phyloP scores from a whole-genome alignment of 2,329 filamentous ascomycete species.

The Beauveria caledonica region DNA sequence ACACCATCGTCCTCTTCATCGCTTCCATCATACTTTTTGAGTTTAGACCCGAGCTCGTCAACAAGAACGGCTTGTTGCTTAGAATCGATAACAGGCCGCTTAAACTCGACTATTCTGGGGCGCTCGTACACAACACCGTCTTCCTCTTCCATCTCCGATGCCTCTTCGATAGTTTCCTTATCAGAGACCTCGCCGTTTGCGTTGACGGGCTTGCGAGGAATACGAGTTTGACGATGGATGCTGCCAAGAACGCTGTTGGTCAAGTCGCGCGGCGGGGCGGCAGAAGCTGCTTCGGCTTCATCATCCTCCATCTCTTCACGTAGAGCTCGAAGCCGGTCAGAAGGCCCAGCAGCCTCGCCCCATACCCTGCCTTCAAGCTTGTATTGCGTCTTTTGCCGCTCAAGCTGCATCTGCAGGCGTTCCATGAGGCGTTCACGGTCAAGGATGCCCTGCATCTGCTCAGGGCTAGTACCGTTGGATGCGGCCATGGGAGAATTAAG shows the following conservation, averaged over 20 bases:
- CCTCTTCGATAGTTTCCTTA: conserved; percentile 34
- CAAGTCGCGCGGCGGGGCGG: conserved; percentile 53
- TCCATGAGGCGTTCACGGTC: conserved; percentile 91
- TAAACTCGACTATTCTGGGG: conserved; percentile 70
- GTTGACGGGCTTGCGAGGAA: conserved; percentile 46
- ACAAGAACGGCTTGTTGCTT: conserved; percentile 59
- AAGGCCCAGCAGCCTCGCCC: conserved; percentile 74
- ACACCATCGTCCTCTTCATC: conserved; percentile 63
- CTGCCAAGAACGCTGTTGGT: conserved; percentile 67
- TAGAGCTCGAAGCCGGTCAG: conserved; percentile 82
- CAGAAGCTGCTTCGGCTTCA: conserved; percentile 42
- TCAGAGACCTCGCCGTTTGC: conserved; percentile 37
- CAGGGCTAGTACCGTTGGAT: conserved; percentile 51
- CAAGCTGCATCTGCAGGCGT: conserved; percentile 87
- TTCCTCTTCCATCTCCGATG: conserved; percentile 40
- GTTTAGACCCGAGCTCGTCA: conserved; percentile 66
- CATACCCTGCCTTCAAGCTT: conserved; percentile 92
- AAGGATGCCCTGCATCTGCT: conserved; percentile 82
- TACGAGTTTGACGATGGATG: conserved; percentile 53
- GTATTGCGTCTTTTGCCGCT: conserved; percentile 94
- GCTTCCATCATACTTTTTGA: conserved; percentile 64
- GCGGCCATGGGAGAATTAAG: conserved; percentile 38
- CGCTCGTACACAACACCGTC: conserved; percentile 66
- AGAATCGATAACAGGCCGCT: conserved; percentile 56
- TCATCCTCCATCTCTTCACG: conserved; percentile 87